These are phyloP conservation scores for Cutaneotrichosporon daszewskae DNA, from an alignment of 1,284 basidiomycete species.

Conservation along the genomic window DNA sequence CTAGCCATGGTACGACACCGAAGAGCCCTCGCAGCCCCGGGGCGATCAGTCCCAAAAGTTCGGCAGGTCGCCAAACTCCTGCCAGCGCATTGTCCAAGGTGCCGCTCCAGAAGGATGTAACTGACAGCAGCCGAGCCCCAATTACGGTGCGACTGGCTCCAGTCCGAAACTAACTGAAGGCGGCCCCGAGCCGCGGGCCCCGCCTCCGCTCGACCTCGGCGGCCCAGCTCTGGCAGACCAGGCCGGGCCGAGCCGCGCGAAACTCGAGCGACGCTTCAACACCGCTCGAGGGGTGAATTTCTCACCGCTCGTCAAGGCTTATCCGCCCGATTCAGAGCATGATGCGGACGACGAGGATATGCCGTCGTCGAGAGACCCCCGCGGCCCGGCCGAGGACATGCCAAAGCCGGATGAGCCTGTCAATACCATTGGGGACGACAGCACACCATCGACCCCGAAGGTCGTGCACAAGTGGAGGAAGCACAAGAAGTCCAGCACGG, in stretches of 20 bases:
- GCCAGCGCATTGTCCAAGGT: too few relatives aligned
- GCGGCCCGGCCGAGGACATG: too few relatives aligned
- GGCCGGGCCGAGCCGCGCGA: background rate
- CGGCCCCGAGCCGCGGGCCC: background rate
- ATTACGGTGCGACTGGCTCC: slow-evolving; percentile 31
- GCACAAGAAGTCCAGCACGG: background rate
- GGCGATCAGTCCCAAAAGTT: too few relatives aligned
- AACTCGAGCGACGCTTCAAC: background rate
- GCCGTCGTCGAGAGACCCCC: background rate
- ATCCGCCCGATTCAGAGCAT: background rate
- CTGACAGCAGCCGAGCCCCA: slow-evolving; percentile 6
- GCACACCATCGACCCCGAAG: too few relatives aligned
- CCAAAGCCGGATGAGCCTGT: too few relatives aligned
- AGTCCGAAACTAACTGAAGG: slow-evolving; percentile 21
- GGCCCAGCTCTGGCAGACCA: slow-evolving; percentile 14
- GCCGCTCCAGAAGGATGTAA: background rate
- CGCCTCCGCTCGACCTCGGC: slow-evolving; percentile 40
- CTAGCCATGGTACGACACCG: too few relatives aligned
- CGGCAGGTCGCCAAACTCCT: too few relatives aligned
- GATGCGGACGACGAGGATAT: background rate
- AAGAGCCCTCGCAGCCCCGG: too few relatives aligned
- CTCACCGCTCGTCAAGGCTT: slow-evolving; percentile 4
- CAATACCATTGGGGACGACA: too few relatives aligned
- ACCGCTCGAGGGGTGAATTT: slow-evolving; percentile 7
- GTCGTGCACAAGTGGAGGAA: background rate